These are phyloP conservation scores for Thermochaetoides dissita DNA, from an alignment of 2,329 filamentous ascomycete genomes.

Conservation along the genomic window DNA sequence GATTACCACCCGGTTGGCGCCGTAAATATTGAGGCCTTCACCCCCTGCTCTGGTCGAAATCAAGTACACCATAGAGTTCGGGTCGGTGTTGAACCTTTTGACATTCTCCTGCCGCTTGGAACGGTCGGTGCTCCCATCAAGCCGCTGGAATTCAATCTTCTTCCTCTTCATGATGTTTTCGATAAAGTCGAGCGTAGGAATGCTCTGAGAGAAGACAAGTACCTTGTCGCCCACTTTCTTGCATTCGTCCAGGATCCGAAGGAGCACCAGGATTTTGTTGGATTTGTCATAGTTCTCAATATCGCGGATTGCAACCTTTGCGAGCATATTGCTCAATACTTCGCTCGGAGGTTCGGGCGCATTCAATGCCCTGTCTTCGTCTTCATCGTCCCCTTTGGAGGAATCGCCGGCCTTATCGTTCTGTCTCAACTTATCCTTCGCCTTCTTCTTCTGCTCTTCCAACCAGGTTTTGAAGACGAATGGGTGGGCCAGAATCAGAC, in stretches of 20 bases:
- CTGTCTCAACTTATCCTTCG: not conserved
- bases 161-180: constrained; percentile 38
- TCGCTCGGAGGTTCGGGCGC: constrained; percentile 11
- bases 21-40: constrained; percentile 67
- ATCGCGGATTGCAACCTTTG: constrained; percentile 25
- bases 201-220: constrained; percentile 65
- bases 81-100: constrained; percentile 52
- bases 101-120: constrained; percentile 45
- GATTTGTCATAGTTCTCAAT: constrained; percentile 40
- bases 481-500: constrained; percentile 39
- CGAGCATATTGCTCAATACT: constrained; percentile 19
- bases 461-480: constrained; percentile 27
- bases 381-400: not conserved
- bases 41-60: constrained; percentile 77
- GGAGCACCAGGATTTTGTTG: constrained; percentile 53
- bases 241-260: constrained; percentile 54
- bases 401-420: too few relatives aligned
- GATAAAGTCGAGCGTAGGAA: constrained; percentile 57
- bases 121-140: constrained; percentile 54
- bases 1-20: constrained; percentile 74
- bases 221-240: constrained; percentile 53
- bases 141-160: constrained; percentile 35
- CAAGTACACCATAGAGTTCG: constrained; percentile 47
- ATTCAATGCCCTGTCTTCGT: constrained; percentile 3
- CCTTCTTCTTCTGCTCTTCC: constrained; percentile 6